Evolutionary conservation across 2,329 filamentous ascomycete species (phyloP).

Genomic region (Atkinsonella texensis): DNA sequence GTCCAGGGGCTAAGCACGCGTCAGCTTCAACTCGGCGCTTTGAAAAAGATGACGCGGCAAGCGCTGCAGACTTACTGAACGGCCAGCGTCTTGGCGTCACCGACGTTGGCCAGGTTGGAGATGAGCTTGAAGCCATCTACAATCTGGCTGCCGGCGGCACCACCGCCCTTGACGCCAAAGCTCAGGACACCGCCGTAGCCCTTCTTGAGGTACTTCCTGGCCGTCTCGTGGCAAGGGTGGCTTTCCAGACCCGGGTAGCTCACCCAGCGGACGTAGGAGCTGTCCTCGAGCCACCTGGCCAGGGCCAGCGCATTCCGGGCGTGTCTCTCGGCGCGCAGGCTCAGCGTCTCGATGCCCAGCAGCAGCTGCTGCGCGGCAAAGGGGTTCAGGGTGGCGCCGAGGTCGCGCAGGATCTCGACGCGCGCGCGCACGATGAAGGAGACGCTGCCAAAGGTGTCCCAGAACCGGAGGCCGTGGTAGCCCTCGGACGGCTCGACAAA

Average conservation of each 20-base stretch:
- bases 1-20: slow-evolving; percentile 54
- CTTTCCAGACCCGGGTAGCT: slow-evolving; percentile 80
- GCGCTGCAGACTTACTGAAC: slow-evolving; percentile 55
- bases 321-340: slow-evolving; percentile 74
- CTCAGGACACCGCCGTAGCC: slow-evolving; percentile 86
- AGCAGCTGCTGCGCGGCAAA: slow-evolving; percentile 90
- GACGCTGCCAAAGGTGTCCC: slow-evolving; percentile 76
- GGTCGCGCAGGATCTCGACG: slow-evolving; percentile 80
- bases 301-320: slow-evolving; percentile 71
- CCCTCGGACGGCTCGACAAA: slow-evolving; percentile 80
- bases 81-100: slow-evolving; percentile 87
- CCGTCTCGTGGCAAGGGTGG: slow-evolving; percentile 67
- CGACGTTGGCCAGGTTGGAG: slow-evolving; percentile 91
- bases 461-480: slow-evolving; percentile 91
- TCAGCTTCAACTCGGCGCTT: too few species aligned
- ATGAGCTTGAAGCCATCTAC: slow-evolving; percentile 94
- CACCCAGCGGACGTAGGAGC: slow-evolving; percentile 80
- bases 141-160: slow-evolving; percentile 68
- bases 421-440: slow-evolving; percentile 76
- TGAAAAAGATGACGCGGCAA: too few species aligned
- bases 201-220: slow-evolving; percentile 75
- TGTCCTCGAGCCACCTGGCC: slow-evolving; percentile 72
- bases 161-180: slow-evolving; percentile 86
- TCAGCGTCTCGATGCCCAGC: slow-evolving; percentile 81
- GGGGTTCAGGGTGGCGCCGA: slow-evolving; percentile 73